phyloP scores from a whole-genome alignment of 1,139 yeast species.

The Diutina scorzettiae region DNA sequence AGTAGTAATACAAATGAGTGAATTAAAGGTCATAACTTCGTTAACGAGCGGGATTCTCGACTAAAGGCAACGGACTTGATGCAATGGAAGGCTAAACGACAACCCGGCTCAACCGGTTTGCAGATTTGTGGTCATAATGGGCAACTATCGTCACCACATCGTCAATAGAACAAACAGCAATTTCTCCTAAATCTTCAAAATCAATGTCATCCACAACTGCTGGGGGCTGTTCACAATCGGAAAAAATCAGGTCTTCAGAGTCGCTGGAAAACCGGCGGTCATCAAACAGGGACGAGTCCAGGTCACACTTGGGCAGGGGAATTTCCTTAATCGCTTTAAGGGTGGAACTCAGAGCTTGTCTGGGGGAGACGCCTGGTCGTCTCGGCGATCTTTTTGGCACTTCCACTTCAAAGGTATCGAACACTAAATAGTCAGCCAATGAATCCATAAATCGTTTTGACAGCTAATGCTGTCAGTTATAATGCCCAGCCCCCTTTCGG shows the following conservation, averaged over 20 bases:
- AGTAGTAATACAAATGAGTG: no score
- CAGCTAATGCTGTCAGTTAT: background rate
- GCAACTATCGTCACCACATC: conserved; percentile 15
- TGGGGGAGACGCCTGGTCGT: background rate
- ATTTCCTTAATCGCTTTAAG: conserved; percentile 10
- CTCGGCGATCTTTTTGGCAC: conserved; percentile 10
- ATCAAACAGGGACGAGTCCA: conserved; percentile 2
- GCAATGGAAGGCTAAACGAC: no score
- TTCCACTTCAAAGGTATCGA: conserved; percentile 6
- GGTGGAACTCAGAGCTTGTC: background rate
- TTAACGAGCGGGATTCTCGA: no score
- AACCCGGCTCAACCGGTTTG: background rate
- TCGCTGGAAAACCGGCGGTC: conserved; percentile 8
- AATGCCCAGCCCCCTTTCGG: background rate
- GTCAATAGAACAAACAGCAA: conserved; percentile 14
- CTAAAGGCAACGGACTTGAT: no score
- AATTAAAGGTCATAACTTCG: no score
- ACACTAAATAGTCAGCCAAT: background rate
- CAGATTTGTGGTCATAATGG: background rate
- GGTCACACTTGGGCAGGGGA: conserved; percentile 7
- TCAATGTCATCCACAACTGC: conserved; percentile 9
- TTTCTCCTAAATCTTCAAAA: conserved; percentile 12
- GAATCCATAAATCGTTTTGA: background rate
- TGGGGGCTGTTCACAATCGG: conserved; percentile 8
- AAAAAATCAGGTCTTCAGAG: conserved; percentile 15